Evolutionary conservation across 2,329 filamentous ascomycete genomes (phyloP), one percentile per base, ranked within the genome.

Genomic region (Onygena corvina): DNA sequence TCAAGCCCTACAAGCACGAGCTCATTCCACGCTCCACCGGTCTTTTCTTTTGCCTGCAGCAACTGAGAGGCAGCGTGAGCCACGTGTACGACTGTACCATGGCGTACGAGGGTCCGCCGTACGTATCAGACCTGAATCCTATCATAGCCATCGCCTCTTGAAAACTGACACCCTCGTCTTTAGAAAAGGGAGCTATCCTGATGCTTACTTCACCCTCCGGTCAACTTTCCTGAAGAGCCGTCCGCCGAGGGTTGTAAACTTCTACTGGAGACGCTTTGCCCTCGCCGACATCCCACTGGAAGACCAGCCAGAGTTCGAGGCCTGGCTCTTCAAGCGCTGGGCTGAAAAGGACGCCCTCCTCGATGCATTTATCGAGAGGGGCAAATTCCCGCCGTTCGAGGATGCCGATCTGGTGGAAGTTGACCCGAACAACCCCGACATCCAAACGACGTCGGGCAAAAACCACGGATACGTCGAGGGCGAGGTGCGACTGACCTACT

Each of bases 81-180:
- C 81, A 75, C 71, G 67, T 82, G 1, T 82, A 82, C 57, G 79
- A 82, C 57, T 95, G 89, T 66, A 96, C 92, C 0, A 83, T 98
- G 50, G 89, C 87, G 3, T 98, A 98, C 61, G 90, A 95, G 67
- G 90, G 92, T 11, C 79, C 94, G 36, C 85, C 86, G 83, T 90
- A 76, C 74, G 86, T 83, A 47, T 20, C 14, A 4, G 7, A 12
- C 18, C 27, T 18, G 30, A 20, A 3, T 8, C 9, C 6, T 47
- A 23, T 50, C 18, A 4, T 21, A 44, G 23, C 7, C 12, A 29
- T 8, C 21, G 47, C 11, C 47, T 31, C 44, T 8, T 4, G 45
- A 20, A 29, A 30, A 2, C 33, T 21, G 18, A 46, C 47, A 33
- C 25, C 44, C 11, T 56, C 14, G 12, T 52, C 16, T 36, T 34